These are phyloP conservation scores for Elsinoe australis DNA, from an alignment of 2,329 filamentous ascomycete species.

Conservation along the genomic window DNA sequence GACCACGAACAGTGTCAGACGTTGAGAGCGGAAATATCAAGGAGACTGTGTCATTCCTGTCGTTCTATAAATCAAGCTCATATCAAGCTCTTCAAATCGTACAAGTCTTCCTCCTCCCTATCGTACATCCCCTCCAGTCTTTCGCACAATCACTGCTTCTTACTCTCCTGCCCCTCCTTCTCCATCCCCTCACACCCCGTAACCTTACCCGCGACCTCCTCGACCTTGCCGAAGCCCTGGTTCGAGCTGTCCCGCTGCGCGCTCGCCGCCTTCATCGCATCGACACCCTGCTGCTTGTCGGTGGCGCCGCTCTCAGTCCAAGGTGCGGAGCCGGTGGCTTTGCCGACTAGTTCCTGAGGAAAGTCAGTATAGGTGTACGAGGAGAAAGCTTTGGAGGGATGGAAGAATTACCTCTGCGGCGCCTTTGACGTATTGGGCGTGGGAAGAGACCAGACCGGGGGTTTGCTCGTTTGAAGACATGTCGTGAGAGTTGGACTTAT, in stretches of 20 bases:
- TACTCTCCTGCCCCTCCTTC: conserved; percentile 51
- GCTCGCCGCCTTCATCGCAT: conserved; percentile 54
- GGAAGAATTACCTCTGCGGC: conserved; percentile 49
- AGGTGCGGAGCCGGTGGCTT: conserved; percentile 52
- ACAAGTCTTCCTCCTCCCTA: background rate
- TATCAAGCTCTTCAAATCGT: too few species aligned
- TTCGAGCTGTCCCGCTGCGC: conserved; percentile 47
- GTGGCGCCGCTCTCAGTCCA: conserved; percentile 59
- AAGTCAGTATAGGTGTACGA: conserved; percentile 4
- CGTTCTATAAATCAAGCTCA: too few species aligned
- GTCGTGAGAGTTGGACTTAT: background rate
- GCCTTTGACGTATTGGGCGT: conserved; percentile 63
- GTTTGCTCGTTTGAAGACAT: conserved; percentile 22
- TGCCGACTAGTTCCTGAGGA: conserved; percentile 51
- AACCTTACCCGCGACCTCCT: conserved; percentile 56
- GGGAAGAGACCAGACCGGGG: conserved; percentile 48
- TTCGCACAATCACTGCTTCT: conserved; percentile 20
- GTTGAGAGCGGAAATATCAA: too few species aligned
- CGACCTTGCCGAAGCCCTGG: conserved; percentile 54
- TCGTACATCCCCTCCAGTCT: background rate
- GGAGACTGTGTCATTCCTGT: too few species aligned
- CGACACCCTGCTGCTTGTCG: conserved; percentile 55
- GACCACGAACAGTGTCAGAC: too few species aligned
- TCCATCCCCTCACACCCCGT: conserved; percentile 64
- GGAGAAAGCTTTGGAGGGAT: background rate